These are phyloP conservation scores for Termitomyces titanicus DNA, from an alignment of 768 basidiomycete genomes.

Conservation along the genomic window DNA sequence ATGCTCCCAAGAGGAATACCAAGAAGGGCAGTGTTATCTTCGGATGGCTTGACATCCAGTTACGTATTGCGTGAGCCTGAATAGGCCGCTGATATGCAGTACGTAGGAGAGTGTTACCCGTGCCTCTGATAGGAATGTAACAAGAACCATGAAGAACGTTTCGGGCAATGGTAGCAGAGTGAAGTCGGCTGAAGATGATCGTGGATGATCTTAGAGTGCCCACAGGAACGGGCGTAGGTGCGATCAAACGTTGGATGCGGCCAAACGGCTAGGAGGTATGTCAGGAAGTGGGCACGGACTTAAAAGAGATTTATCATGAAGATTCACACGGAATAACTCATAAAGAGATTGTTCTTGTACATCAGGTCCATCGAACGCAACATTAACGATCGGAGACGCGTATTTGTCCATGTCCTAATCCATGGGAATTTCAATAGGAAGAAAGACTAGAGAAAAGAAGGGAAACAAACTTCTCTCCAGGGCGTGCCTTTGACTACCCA, in stretches of 20 bases:
- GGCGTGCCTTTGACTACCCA: slow-evolving; percentile 79
- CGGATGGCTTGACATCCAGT: slow-evolving; percentile 87
- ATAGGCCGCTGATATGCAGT: slow-evolving; percentile 60
- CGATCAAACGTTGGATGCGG: slow-evolving; percentile 61
- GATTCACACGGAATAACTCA: slow-evolving; percentile 67
- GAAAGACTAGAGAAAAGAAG: not conserved
- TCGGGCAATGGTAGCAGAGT: slow-evolving; percentile 75
- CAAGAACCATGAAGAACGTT: slow-evolving; percentile 68
- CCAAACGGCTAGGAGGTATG: slow-evolving; percentile 65
- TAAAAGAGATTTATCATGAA: not conserved
- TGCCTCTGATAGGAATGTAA: slow-evolving; percentile 13
- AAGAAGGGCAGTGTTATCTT: slow-evolving; percentile 76
- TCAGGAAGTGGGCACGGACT: not conserved
- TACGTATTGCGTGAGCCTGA: slow-evolving; percentile 62
- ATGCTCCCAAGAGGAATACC: slow-evolving; percentile 83
- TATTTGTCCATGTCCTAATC: slow-evolving; percentile 83
- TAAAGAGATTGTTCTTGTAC: slow-evolving; percentile 78
- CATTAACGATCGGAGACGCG: slow-evolving; percentile 65
- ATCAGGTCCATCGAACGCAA: slow-evolving; percentile 90
- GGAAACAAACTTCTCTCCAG: slow-evolving; percentile 68
- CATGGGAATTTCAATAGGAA: not conserved
- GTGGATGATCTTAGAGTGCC: slow-evolving; percentile 65
- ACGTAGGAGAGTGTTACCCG: slow-evolving; percentile 45
- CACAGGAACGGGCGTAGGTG: slow-evolving; percentile 57
- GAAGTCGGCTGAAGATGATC: slow-evolving; percentile 58